These are phyloP conservation scores for Aureobasidium subglaciale DNA, from an alignment of 2,329 filamentous ascomycete species.

Conservation along the genomic window DNA sequence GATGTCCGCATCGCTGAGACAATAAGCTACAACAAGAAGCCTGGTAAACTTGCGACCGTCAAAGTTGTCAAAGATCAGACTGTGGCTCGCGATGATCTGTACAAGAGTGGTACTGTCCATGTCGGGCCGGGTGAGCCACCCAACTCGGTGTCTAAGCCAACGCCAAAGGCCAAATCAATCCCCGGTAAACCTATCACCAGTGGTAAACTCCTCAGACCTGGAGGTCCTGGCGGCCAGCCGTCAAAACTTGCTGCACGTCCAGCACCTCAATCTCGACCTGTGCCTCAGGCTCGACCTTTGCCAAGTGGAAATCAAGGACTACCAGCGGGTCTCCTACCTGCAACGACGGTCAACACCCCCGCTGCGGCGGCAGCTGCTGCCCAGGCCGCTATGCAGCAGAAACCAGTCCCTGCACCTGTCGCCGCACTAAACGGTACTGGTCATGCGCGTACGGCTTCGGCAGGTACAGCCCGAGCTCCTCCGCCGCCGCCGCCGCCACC, in stretches of 20 bases:
- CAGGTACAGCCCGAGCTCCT: conserved; percentile 40
- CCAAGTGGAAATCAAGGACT: conserved; percentile 21
- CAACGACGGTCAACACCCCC: conserved; percentile 30
- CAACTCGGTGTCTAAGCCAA: conserved; percentile 73
- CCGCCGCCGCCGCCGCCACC: conserved; percentile 63
- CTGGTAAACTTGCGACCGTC: conserved; percentile 79
- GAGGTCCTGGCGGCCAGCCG: conserved; percentile 74
- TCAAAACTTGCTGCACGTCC: conserved; percentile 59
- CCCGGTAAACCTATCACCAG: conserved; percentile 85
- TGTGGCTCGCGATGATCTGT: conserved; percentile 65
- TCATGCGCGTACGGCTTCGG: conserved; percentile 35
- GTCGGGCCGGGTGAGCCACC: conserved; percentile 77
- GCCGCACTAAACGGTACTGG: conserved; percentile 42
- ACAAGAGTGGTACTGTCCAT: conserved; percentile 90
- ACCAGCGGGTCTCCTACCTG: conserved; percentile 13
- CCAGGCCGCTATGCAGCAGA: conserved; percentile 23
- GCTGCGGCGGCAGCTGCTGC: conserved; percentile 43
- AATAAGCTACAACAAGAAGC: conserved; percentile 97
- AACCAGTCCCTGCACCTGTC: conserved; percentile 40
- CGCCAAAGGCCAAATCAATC: conserved; percentile 78
- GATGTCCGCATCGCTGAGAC: conserved; percentile 74
- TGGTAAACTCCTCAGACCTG: conserved; percentile 85
- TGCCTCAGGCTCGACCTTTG: conserved; percentile 39
- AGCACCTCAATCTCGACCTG: conserved; percentile 36
- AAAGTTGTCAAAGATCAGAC: conserved; percentile 86